Evolutionary conservation across 2,329 filamentous ascomycete species (phyloP).

Genomic region (Ceratocystis lukuohia): DNA sequence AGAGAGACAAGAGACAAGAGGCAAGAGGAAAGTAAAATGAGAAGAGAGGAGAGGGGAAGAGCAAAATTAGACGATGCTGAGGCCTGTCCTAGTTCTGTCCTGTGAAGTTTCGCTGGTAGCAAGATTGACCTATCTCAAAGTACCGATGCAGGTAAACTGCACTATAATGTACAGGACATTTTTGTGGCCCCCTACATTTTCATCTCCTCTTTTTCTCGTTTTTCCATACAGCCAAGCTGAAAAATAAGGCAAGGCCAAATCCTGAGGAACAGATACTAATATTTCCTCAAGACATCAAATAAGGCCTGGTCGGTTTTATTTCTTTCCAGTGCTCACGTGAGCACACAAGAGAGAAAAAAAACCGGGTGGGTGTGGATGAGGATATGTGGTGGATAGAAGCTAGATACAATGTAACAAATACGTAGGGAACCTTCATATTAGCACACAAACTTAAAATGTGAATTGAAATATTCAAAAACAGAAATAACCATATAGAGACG

Average conservation of each 20-base stretch:
- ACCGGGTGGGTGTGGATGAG: background rate
- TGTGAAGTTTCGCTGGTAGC: background rate
- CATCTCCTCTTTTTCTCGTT: background rate
- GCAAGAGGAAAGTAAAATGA: background rate
- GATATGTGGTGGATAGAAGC: background rate
- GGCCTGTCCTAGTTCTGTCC: background rate
- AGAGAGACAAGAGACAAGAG: background rate
- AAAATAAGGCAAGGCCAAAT: background rate
- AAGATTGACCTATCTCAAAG: background rate
- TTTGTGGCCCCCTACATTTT: background rate
- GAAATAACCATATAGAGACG: too few relatives aligned
- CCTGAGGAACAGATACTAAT: background rate
- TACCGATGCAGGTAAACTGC: background rate
- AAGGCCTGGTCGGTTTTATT: background rate
- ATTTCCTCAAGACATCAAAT: background rate
- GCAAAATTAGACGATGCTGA: slow-evolving; percentile 3
- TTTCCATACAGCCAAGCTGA: background rate
- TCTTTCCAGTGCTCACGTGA: background rate
- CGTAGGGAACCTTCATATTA: too few relatives aligned
- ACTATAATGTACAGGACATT: background rate
- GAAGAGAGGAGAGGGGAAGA: background rate
- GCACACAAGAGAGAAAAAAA: background rate
- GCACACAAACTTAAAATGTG: too few relatives aligned
- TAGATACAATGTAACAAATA: too few relatives aligned
- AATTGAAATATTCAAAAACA: too few relatives aligned